Evolutionary conservation across 345 rosid species (phyloP).

Genomic region (Eucalyptus cloeziana): DNA sequence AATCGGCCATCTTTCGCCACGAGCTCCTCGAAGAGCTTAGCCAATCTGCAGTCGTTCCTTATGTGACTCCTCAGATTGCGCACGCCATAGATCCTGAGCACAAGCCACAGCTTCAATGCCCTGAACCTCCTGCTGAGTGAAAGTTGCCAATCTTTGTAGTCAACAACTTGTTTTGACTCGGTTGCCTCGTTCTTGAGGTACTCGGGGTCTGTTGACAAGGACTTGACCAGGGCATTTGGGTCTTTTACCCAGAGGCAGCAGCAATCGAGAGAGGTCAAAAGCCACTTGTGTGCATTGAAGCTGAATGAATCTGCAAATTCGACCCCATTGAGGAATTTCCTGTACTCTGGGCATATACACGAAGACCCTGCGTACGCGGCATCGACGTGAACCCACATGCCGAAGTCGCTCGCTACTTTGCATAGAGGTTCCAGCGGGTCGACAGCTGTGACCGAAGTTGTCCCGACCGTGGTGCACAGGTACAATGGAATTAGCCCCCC

Average conservation of each 20-base stretch:
- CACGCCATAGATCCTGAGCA: not conserved
- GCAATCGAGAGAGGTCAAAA: not conserved
- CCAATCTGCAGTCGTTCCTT: slow-evolving; percentile 25
- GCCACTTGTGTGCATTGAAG: slow-evolving; percentile 31
- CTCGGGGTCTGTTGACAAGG: not conserved
- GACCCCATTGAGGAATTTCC: slow-evolving; percentile 22
- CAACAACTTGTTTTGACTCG: slow-evolving; percentile 5
- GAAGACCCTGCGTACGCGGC: slow-evolving; percentile 45
- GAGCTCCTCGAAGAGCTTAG: slow-evolving; percentile 21
- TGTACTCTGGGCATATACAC: slow-evolving; percentile 46
- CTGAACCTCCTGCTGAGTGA: not conserved
- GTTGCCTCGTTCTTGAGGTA: not conserved
- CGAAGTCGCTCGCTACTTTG: slow-evolving; percentile 1
- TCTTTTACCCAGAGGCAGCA: not conserved
- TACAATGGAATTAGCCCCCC: slow-evolving; percentile 14
- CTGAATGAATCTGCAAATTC: slow-evolving; percentile 37
- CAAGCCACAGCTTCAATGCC: not conserved
- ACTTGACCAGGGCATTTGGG: not conserved
- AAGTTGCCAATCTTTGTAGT: not conserved
- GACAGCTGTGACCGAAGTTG: slow-evolving; percentile 14
- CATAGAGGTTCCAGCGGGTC: slow-evolving; percentile 16
- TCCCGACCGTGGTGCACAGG: slow-evolving; percentile 27
- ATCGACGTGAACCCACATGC: slow-evolving; percentile 41
- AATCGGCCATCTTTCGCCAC: slow-evolving; percentile 16
- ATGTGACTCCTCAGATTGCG: slow-evolving; percentile 13